Base-by-base conservation (phyloP, 2,329 filamentous ascomycete genomes). In the Pseudogymnoascus pannorum region DNA sequence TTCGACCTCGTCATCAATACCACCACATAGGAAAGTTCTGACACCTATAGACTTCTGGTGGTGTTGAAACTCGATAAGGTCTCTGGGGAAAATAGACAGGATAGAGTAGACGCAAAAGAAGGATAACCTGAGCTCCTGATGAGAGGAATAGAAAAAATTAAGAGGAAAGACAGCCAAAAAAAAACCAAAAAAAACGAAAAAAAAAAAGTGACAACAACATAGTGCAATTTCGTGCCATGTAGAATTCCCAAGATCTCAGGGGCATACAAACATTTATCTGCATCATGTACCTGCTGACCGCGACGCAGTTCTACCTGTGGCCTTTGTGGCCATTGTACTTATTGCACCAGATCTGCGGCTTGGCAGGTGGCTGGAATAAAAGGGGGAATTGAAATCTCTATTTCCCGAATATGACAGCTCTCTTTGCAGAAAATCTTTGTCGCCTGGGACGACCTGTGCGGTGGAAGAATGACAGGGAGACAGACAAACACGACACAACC, bases 181-280 rank as follows among this genome's bases (percentile, higher is more conserved):
- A n/a, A n/a, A n/a, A n/a, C n/a, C n/a, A n/a, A n/a, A n/a, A n/a
- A n/a, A n/a, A n/a, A n/a, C n/a, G n/a, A n/a, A n/a, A n/a, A n/a
- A n/a, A n/a, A n/a, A 51, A 29, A 29, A 12, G 44, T 16, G 42
- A 51, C 42, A 26, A 9, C 24, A 29, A n/a, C 44, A 51, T 29
- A 24, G 44, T 51, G 44, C 24, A 29, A 51, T 51, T 24, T 51
- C 44, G 44, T 51, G 44, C 44, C 44, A 29, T 51, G 44, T 18
- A 51, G 44, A 29, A 51, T 51, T 29, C 44, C 44, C 44, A 51
- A 51, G 24, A 29, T 29, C n/a, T 51, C 42, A 51, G 29, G 24
- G 44, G 24, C 42, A 51, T 51, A 51, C 44, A 51, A 51, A 29
- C 44, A 51, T 51, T 51, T 51, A 51, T 51, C 24, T 51, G 44